Evolutionary conservation across 306 rosid species (phyloP).

Genomic region (Ormosia semicastrata): DNA sequence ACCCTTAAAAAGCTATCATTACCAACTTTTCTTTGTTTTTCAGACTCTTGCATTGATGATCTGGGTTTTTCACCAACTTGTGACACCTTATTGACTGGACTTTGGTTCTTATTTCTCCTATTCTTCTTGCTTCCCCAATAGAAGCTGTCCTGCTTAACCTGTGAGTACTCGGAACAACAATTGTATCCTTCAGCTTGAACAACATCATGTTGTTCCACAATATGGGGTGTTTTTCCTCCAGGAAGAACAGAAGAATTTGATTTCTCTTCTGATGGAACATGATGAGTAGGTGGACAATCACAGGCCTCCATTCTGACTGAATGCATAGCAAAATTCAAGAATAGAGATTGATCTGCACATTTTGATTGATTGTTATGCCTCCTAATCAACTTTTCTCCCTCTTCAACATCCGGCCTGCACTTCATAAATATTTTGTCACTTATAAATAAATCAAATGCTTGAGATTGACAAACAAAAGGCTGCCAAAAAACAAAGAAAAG

Average conservation of each 20-base stretch:
- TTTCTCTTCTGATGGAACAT: conserved; percentile 54
- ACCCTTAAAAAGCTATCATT: conserved; percentile 74
- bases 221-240: conserved; percentile 61
- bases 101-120: conserved; percentile 51
- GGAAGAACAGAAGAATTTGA: conserved; percentile 73
- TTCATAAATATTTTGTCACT: conserved; percentile 29
- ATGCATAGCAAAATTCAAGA: conserved; percentile 97
- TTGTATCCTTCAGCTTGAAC: conserved; percentile 54
- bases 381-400: conserved; percentile 90
- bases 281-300: conserved; percentile 91
- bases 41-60: conserved; percentile 73
- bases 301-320: conserved; percentile 98
- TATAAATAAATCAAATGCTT: neutral
- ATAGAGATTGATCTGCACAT: conserved; percentile 85
- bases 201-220: conserved; percentile 53
- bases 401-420: conserved; percentile 86
- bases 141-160: conserved; percentile 51
- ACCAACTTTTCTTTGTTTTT: conserved; percentile 73
- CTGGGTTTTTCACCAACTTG: conserved; percentile 82
- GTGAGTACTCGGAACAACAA: conserved; percentile 55
- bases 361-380: conserved; percentile 78
- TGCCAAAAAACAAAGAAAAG: neutral
- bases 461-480: neutral
- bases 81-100: conserved; percentile 66
- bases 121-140: conserved; percentile 68